A percentile compares a stretch with the other conserved stretches of the same genome.
phyloP scores from a whole-genome alignment of 2,329 filamentous ascomycete genomes.

The Thelonectria olida region DNA sequence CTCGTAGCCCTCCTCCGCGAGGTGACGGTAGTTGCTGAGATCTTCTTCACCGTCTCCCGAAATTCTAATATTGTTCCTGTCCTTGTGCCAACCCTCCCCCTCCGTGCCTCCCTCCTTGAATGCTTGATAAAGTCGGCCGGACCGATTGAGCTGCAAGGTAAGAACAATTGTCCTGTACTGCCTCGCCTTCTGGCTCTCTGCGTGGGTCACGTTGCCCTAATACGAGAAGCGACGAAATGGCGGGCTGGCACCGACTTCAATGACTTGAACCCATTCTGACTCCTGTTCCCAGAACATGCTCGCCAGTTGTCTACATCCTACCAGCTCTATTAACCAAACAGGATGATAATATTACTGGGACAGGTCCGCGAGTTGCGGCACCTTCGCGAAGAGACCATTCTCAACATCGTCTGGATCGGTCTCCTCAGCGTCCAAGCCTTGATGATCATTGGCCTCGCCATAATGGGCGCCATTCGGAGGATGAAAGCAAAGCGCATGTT shows the following conservation, averaged over 20 bases:
- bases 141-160: constrained; percentile 16
- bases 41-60: constrained; percentile 13
- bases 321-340: constrained; percentile 20
- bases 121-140: constrained; percentile 16
- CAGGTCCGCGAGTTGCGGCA: constrained; percentile 29
- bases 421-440: constrained; percentile 56
- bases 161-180: constrained; percentile 2
- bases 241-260: neutral
- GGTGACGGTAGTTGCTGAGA: constrained; percentile 9
- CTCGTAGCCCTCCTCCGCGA: constrained; percentile 10
- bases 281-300: constrained; percentile 27
- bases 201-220: constrained; percentile 12
- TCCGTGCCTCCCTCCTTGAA: constrained; percentile 1
- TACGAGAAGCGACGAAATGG: neutral
- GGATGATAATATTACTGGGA: constrained; percentile 10
- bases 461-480: constrained; percentile 43
- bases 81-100: neutral
- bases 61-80: neutral
- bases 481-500: constrained; percentile 30
- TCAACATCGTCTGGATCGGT: constrained; percentile 58
- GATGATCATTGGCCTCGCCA: constrained; percentile 53
- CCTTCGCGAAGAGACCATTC: constrained; percentile 44
- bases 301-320: constrained; percentile 34
- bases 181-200: neutral
- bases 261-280: constrained; percentile 8